Evolutionary conservation across 1,284 basidiomycete genomes (phyloP), one percentile per base, ranked within the genome.

Genomic region (Cryptococcus sp.): DNA sequence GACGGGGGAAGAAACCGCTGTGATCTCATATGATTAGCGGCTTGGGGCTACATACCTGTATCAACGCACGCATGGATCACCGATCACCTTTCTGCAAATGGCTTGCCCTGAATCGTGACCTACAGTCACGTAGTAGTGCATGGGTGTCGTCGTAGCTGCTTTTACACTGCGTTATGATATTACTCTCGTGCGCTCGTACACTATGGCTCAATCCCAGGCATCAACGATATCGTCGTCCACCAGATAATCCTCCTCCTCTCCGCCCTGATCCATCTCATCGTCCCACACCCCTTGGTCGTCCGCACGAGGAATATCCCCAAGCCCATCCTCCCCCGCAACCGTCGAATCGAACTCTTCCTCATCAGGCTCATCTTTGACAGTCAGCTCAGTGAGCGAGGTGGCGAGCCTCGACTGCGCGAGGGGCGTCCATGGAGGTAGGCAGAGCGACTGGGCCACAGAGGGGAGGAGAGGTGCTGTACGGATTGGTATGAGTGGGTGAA

Each of bases 221-320:
- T 70, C 59, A 48, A 73, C 47, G 13, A 49, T 75, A 51, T 71
- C 71, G 52, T 74, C 73, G 13, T 69, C 70, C 28, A 61, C 53
- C 55, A 70, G 55, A 53, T 56, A 66, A 2, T 56, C 57, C 5
- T 66, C 55, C 28, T 67, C 69, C 6, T 67, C 64, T n/a, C 64
- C 64, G n/a, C 62, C 59, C 20, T 58, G 24, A 35, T 56, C 36
- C 12, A 55, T 59, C 8, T 53, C 57, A 44, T 63, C 60, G 48
- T 67, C 70, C 66, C 64, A 67, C 12, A 49, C n/a, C 12, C 37
- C 36, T 38, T 39, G 23, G 9, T 49, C 60, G 18, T 54, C 47
- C 2, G 37, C 50, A 36, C 44, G 36, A 6, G 47, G 43, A 18
- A 64, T 50, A 42, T 50, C 45, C 7, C 64, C 64, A n/a, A 63